These are phyloP conservation scores for Gigaspora rosea DNA, from an alignment of 192 early-diverging fungal species.

Conservation along the genomic window DNA sequence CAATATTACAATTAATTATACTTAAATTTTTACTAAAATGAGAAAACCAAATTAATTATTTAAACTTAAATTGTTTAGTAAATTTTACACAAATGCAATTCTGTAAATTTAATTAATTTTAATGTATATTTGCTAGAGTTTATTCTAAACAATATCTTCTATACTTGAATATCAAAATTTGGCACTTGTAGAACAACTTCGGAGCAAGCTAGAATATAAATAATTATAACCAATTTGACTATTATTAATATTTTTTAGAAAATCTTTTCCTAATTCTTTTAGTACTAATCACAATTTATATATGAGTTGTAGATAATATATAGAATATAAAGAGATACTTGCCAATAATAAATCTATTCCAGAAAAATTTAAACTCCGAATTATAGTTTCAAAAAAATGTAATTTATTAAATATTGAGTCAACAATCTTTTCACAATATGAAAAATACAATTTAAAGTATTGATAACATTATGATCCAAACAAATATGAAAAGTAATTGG, in stretches of 20 bases:
- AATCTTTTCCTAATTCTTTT: neutral
- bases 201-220: neutral
- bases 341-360: neutral
- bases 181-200: neutral
- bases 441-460: neutral
- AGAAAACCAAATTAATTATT: too few relatives aligned
- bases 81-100: too few relatives aligned
- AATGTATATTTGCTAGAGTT: too few relatives aligned
- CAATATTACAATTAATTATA: too few relatives aligned
- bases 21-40: too few relatives aligned
- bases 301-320: slow-evolving; percentile 19
- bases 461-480: neutral
- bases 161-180: neutral
- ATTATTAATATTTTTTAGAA: neutral
- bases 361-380: neutral
- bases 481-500: neutral
- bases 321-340: neutral
- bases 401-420: too few relatives aligned
- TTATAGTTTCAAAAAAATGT: too few relatives aligned
- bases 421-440: too few relatives aligned
- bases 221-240: neutral
- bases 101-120: too few relatives aligned
- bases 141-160: too few relatives aligned
- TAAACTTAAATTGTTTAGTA: too few relatives aligned
- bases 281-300: slow-evolving; percentile 12